phyloP scores from a whole-genome alignment of 371 early-diverging fungal genomes.

The Mortierella sp. region DNA sequence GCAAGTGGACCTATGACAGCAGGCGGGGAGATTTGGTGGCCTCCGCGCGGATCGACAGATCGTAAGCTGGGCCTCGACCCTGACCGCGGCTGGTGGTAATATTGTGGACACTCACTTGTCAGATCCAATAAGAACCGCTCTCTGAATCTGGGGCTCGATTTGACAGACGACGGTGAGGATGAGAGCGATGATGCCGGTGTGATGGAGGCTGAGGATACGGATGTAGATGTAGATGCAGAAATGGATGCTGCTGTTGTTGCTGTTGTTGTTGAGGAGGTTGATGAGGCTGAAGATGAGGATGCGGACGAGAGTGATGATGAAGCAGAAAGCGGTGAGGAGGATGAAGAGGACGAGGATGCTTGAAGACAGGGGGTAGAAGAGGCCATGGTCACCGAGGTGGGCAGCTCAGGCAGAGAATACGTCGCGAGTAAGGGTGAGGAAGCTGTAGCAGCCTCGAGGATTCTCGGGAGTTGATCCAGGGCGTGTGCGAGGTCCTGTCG shows the following conservation, averaged over 20 bases:
- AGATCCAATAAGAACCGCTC: constrained; percentile 45
- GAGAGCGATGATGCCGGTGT: neutral
- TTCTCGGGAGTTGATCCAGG: constrained; percentile 38
- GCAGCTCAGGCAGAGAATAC: constrained; percentile 5
- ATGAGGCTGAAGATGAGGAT: constrained; percentile 6
- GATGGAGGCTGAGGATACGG: neutral
- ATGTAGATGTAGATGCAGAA: neutral
- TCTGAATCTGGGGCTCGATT: constrained; percentile 19
- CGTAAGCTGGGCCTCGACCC: neutral
- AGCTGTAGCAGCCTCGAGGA: constrained; percentile 33
- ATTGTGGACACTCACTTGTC: constrained; percentile 29
- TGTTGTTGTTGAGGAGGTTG: neutral
- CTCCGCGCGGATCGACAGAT: neutral
- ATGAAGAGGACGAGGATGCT: constrained; percentile 8
- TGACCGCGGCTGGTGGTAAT: neutral
- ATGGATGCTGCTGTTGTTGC: neutral
- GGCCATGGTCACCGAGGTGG: constrained; percentile 5
- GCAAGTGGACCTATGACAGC: constrained; percentile 3
- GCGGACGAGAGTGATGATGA: constrained; percentile 1
- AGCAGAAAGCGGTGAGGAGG: constrained; percentile 1
- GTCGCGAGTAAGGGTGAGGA: constrained; percentile 33
- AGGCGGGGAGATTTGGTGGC: neutral
- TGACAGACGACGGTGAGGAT: constrained; percentile 7
- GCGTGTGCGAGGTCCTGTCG: constrained; percentile 51
- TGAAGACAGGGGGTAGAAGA: neutral